Conservation (phyloP, 306 rosid species). For the Oxytropis ochrocephala region DNA sequence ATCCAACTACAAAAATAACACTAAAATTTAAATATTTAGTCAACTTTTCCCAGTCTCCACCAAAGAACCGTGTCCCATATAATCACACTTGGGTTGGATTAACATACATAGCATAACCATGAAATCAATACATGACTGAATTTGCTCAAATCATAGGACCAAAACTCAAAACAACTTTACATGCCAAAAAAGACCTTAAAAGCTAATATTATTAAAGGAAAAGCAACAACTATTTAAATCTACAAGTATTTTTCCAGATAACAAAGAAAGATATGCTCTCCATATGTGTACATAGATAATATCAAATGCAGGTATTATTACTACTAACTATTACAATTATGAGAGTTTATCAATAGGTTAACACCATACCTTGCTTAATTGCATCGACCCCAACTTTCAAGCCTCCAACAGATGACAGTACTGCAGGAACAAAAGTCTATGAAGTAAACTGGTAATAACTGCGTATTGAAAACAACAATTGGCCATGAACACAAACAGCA, state of each 20-base stretch:
- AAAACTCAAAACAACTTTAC: neutral
- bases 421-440: conserved; percentile 43
- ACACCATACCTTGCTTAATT: conserved; percentile 57
- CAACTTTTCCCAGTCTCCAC: neutral
- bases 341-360: conserved; percentile 10
- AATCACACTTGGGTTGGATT: neutral
- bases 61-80: neutral
- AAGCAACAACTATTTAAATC: neutral
- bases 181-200: neutral
- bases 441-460: neutral
- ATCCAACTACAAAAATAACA: conserved; percentile 6
- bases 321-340: neutral
- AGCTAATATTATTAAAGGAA: conserved; percentile 6
- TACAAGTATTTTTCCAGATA: neutral
- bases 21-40: neutral
- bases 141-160: neutral
- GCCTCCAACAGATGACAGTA: conserved; percentile 82
- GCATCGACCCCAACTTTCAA: conserved; percentile 68
- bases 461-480: conserved; percentile 15
- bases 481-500: conserved; percentile 14
- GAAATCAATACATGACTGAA: neutral
- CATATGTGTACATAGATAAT: neutral
- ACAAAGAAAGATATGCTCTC: neutral
- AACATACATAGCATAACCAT: neutral
- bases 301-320: conserved; percentile 4